Percentiles rank a stretch among this genome's conserved stretches.
Conservation (phyloP, 208 protist genomes). For the Trypanosomatidae sp. region DNA sequence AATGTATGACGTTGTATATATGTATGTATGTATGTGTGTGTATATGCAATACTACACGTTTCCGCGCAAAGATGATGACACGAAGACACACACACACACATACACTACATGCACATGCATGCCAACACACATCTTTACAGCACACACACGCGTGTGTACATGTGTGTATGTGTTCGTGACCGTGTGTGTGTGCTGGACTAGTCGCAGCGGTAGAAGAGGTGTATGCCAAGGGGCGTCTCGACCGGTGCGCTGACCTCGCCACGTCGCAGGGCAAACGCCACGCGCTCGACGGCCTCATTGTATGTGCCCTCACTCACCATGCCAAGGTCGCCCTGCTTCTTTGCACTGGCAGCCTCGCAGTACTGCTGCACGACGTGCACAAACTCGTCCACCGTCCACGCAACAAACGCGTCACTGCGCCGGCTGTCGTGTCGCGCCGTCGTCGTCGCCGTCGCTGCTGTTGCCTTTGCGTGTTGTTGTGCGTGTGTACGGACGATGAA, state of each 20-base stretch:
- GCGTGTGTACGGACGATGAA: conserved; percentile 38
- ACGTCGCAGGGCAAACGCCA: conserved; percentile 38
- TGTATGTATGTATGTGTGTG: not conserved
- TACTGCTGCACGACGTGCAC: conserved; percentile 32
- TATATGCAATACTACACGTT: too few relatives aligned
- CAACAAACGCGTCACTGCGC: conserved; percentile 4
- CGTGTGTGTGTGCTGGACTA: conserved; percentile 7
- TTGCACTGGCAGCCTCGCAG: conserved; percentile 40
- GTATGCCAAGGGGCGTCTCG: conserved; percentile 61
- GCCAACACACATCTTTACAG: not conserved
- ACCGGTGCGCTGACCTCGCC: conserved; percentile 62
- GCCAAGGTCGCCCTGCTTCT: conserved; percentile 63
- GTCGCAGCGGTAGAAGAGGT: conserved; percentile 64
- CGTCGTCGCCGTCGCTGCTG: too few relatives aligned
- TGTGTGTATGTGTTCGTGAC: not conserved
- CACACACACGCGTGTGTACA: not conserved
- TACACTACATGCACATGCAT: not conserved
- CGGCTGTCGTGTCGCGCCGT: too few relatives aligned
- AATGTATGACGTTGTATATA: not conserved
- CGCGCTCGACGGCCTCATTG: conserved; percentile 45
- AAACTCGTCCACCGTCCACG: conserved; percentile 68
- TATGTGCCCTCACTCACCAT: conserved; percentile 63
- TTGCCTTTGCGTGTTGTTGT: too few relatives aligned
- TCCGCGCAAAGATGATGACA: too few relatives aligned
- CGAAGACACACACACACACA: too few relatives aligned